These are phyloP conservation scores for Neurospora terricola DNA, from an alignment of 495 filamentous ascomycete genomes.

Conservation along the genomic window DNA sequence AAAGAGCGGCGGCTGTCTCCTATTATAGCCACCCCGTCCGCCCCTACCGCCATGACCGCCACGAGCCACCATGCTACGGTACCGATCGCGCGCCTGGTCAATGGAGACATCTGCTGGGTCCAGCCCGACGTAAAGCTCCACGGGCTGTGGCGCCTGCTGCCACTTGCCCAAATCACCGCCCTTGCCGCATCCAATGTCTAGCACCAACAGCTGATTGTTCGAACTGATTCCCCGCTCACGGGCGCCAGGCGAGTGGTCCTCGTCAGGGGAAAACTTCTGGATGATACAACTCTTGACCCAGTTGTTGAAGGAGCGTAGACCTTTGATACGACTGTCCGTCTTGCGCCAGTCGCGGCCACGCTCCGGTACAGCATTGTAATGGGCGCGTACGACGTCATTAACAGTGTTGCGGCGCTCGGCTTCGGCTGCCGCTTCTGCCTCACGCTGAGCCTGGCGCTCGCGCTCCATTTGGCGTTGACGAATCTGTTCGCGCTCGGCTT, in stretches of 20 bases:
- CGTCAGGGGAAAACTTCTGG: constrained; percentile 87
- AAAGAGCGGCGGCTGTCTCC: constrained; percentile 49
- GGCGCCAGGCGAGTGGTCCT: constrained; percentile 47
- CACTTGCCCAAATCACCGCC: constrained; percentile 93
- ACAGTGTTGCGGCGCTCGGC: constrained; percentile 41
- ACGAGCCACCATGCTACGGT: constrained; percentile 54
- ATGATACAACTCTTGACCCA: constrained; percentile 97
- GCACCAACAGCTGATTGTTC: constrained; percentile 56
- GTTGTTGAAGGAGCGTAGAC: constrained; percentile 90
- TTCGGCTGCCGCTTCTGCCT: constrained; percentile 32
- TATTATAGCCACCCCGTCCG: constrained; percentile 32
- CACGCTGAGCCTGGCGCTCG: constrained; percentile 49
- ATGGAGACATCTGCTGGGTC: constrained; percentile 90
- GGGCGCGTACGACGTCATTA: constrained; percentile 77
- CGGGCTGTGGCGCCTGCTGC: constrained; percentile 75
- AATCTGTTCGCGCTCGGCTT: constrained; percentile 58
- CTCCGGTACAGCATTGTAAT: constrained; percentile 94
- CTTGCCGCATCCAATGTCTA: constrained; percentile 95
- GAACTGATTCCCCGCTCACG: constrained; percentile 42
- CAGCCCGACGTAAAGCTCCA: constrained; percentile 83
- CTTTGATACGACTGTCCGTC: constrained; percentile 88
- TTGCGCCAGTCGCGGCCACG: constrained; percentile 90
- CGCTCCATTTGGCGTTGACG: constrained; percentile 56
- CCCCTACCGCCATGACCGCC: constrained; percentile 54
- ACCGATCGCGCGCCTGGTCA: constrained; percentile 78